Evolutionary conservation across 1,284 basidiomycete species (phyloP), one percentile per base, ranked within the genome.

Genomic region (Rhodotorula sp.): DNA sequence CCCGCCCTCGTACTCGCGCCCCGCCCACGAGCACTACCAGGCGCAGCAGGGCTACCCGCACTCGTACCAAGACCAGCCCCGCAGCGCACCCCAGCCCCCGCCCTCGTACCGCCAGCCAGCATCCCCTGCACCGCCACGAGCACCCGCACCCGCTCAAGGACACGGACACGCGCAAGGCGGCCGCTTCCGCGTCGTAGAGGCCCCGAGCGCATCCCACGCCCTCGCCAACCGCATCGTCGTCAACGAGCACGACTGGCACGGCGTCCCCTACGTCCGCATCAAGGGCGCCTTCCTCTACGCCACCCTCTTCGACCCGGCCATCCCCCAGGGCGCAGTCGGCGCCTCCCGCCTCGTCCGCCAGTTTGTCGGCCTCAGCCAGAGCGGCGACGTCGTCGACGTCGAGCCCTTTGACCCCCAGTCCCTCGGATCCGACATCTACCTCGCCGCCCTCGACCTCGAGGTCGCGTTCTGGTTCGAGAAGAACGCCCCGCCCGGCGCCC

Each of bases 191-290:
- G 81, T 84, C 60, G 82, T 81, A 34, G 78, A 82, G 5, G 83
- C 82, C 58, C 84, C 84, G 9, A 80, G 78, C 23, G 80, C 85
- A 17, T 85, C 79, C 14, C 78, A 93, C 48, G 93, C 92, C 0
- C 84, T 93, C 71, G 87, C 87, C n/a, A 95, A 94, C 80, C 88
- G 91, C 74, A 80, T 95, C 23, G 87, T 93, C 55, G 90, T 93
- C 41, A 84, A 91, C 81, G 88, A 90, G 2, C 70, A 83, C 14
- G 92, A 95, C 81, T 93, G 94, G 60, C 61, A 52, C 7, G 61
- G 65, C 25, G 68, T 65, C 9, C 68, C 70, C 8, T 79, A 70
- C 41, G 76, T 78, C 42, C 41, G 52, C 54, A 66, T 79, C 58
- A 78, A 79, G 65, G 70, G 77, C 5, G 55, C 61, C 46, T 78